Conservation (phyloP, 495 filamentous ascomycete species). For the Aspergillus conjunctus region DNA sequence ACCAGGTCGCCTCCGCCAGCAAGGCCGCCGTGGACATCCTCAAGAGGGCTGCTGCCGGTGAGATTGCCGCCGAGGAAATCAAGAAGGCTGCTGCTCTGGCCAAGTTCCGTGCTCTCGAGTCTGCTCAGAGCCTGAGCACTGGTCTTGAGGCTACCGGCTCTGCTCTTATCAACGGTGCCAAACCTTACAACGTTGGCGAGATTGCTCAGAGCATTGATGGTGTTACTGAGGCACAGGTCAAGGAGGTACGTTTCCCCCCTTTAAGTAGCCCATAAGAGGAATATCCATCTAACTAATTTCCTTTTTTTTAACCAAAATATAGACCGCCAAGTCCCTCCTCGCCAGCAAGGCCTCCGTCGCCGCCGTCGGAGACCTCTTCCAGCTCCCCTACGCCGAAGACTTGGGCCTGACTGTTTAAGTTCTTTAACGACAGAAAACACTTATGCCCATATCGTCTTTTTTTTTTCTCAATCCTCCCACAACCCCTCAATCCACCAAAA, state of each 20-base stretch:
- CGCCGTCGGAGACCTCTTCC: constrained; percentile 82
- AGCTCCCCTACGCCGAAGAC: constrained; percentile 90
- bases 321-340: constrained; percentile 84
- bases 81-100: constrained; percentile 89
- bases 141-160: constrained; percentile 72
- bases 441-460: no score
- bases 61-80: constrained; percentile 78
- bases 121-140: constrained; percentile 69
- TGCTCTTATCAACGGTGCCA: constrained; percentile 75
- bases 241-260: constrained; percentile 66
- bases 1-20: constrained; percentile 64
- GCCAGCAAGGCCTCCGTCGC: constrained; percentile 86
- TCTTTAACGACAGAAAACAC: no score
- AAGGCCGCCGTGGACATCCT: constrained; percentile 71
- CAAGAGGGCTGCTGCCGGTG: constrained; percentile 73
- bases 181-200: constrained; percentile 85
- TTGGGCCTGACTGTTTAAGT: constrained; percentile 88
- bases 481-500: constrained; percentile 9
- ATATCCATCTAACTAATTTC: no score
- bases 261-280: background rate
- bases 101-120: constrained; percentile 90
- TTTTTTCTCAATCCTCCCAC: background rate
- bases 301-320: constrained; percentile 13
- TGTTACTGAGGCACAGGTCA: constrained; percentile 81
- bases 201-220: constrained; percentile 74